Percentiles rank a stretch among this genome's conserved stretches.
Conservation (phyloP, 768 basidiomycete species). For the Boletus sp. region DNA sequence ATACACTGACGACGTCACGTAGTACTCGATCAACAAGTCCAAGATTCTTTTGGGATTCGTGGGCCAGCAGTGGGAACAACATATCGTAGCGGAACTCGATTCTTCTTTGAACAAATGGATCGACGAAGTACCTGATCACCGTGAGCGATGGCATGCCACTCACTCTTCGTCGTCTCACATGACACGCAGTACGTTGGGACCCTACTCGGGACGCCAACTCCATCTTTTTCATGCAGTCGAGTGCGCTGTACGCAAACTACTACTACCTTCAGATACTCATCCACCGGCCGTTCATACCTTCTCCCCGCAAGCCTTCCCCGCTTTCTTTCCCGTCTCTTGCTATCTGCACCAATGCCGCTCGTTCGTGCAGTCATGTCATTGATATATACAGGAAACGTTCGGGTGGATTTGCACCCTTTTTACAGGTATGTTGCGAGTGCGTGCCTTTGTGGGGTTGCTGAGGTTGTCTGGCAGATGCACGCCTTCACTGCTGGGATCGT, state of each 20-base stretch:
- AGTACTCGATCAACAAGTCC: slow-evolving; percentile 74
- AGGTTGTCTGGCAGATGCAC: slow-evolving; percentile 28
- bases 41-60: slow-evolving; percentile 49
- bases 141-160: slow-evolving; percentile 16
- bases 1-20: background rate
- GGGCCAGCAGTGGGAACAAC: slow-evolving; percentile 57
- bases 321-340: slow-evolving; percentile 63
- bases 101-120: slow-evolving; percentile 78
- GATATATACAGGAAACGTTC: slow-evolving; percentile 49
- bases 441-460: background rate
- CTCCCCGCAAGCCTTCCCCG: slow-evolving; percentile 46
- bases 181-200: slow-evolving; percentile 40
- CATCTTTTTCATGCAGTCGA: slow-evolving; percentile 47
- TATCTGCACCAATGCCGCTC: slow-evolving; percentile 83
- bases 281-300: slow-evolving; percentile 78
- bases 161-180: slow-evolving; percentile 3
- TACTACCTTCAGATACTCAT: slow-evolving; percentile 64
- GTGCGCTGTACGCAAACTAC: slow-evolving; percentile 47
- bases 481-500: slow-evolving; percentile 50
- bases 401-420: slow-evolving; percentile 21
- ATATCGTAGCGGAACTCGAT: slow-evolving; percentile 69
- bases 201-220: slow-evolving; percentile 36
- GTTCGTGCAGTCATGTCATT: slow-evolving; percentile 68
- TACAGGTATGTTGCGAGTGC: slow-evolving; percentile 25
- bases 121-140: slow-evolving; percentile 54